Percentiles rank a stretch among this genome's conserved stretches.
phyloP scores from a whole-genome alignment of 179 eudicot species.

The Kewa caespitosa region DNA sequence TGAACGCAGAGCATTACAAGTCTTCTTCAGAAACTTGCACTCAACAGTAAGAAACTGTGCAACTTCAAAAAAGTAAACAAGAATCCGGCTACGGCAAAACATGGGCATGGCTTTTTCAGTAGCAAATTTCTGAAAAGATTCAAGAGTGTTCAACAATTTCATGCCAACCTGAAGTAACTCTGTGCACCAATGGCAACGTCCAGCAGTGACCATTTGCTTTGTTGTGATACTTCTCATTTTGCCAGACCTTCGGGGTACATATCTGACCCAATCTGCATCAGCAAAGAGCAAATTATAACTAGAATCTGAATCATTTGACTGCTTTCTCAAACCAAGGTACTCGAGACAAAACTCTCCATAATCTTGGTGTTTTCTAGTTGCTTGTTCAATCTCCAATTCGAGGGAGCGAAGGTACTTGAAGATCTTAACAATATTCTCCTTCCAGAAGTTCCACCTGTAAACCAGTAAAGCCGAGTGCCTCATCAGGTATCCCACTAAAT shows the following conservation, averaged over 20 bases:
- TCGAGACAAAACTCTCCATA: slow-evolving; percentile 21
- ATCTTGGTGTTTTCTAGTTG: not conserved
- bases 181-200: slow-evolving; percentile 14
- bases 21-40: not conserved
- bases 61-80: slow-evolving; percentile 15
- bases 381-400: too few species aligned
- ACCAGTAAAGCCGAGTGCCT: slow-evolving; percentile 10
- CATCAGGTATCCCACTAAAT: not conserved
- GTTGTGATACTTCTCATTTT: slow-evolving; percentile 3
- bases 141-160: slow-evolving; percentile 15
- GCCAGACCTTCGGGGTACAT: not conserved
- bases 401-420: slow-evolving; percentile 4
- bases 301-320: not conserved
- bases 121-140: slow-evolving; percentile 2
- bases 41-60: slow-evolving; percentile 12
- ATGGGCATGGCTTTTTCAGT: not conserved
- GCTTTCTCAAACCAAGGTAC: slow-evolving; percentile 29
- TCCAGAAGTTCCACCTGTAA: slow-evolving; percentile 29
- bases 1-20: not conserved
- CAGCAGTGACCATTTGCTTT: slow-evolving; percentile 14
- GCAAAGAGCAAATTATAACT: slow-evolving; percentile 20
- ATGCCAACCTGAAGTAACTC: slow-evolving; percentile 25
- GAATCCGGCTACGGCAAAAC: not conserved
- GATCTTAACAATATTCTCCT: slow-evolving; percentile 9
- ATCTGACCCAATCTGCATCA: slow-evolving; percentile 27